Conservation (phyloP, 2,329 filamentous ascomycete genomes). For the Seiridium unicorne region DNA sequence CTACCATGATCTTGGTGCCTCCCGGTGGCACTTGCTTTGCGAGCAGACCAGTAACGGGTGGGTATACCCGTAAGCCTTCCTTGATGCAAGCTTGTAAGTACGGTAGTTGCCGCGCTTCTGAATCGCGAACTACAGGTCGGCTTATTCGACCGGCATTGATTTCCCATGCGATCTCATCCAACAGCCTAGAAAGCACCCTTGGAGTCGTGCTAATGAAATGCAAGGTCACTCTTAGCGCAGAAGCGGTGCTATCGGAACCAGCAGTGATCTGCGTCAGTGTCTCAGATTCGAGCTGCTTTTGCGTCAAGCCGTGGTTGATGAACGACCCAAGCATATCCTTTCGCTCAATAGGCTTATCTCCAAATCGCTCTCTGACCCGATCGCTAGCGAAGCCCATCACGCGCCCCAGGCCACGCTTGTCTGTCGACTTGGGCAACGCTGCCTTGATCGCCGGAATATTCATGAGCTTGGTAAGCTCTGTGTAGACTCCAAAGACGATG, state of each 20-base stretch:
- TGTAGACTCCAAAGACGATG: neutral
- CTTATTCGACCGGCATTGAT: neutral
- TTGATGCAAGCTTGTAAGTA: neutral
- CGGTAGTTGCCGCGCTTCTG: neutral
- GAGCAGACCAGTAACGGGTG: neutral
- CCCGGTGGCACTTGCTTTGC: neutral
- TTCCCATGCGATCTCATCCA: neutral
- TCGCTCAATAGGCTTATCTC: constrained; percentile 21
- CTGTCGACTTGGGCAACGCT: neutral
- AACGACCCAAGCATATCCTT: constrained; percentile 40
- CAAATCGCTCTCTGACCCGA: constrained; percentile 19
- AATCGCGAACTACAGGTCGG: neutral
- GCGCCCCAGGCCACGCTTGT: neutral
- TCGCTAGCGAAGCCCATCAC: neutral
- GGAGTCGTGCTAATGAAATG: neutral
- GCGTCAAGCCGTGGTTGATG: constrained; percentile 29
- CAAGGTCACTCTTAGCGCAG: neutral
- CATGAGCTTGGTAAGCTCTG: neutral
- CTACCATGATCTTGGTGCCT: too few relatives aligned
- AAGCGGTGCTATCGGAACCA: neutral
- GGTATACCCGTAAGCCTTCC: neutral
- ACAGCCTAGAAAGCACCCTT: neutral
- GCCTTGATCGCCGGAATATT: neutral
- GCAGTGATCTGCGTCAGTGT: neutral
- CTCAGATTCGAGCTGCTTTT: neutral